A percentile compares a stretch with the other conserved stretches of the same genome.
phyloP scores from a whole-genome alignment of 208 protist genomes.

The Crithidia acanthocephali region DNA sequence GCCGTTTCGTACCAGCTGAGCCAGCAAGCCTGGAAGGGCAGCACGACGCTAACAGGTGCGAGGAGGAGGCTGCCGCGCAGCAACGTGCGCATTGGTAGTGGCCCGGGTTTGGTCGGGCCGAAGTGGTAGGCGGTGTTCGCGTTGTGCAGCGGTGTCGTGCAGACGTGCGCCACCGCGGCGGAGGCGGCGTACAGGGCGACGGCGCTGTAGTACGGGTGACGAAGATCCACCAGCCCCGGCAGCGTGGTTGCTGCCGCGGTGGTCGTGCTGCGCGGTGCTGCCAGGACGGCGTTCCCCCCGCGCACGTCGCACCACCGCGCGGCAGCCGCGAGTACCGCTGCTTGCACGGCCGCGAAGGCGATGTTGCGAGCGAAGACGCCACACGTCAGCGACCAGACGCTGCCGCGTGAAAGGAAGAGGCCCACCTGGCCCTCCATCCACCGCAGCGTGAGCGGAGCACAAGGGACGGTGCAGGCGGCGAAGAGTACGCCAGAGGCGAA shows the following conservation, averaged over 20 bases:
- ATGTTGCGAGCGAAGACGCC: slow-evolving; percentile 53
- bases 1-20: slow-evolving; percentile 79
- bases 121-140: slow-evolving; percentile 74
- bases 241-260: background rate
- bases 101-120: slow-evolving; percentile 47
- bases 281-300: slow-evolving; percentile 10
- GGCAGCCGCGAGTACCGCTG: slow-evolving; percentile 15
- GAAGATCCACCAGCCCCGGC: slow-evolving; percentile 46
- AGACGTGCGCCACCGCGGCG: slow-evolving; percentile 49
- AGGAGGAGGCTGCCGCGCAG: slow-evolving; percentile 41
- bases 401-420: slow-evolving; percentile 71
- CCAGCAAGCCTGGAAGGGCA: slow-evolving; percentile 73
- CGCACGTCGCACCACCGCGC: slow-evolving; percentile 8
- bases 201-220: slow-evolving; percentile 80
- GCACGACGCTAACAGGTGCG: slow-evolving; percentile 42
- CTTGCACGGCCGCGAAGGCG: slow-evolving; percentile 50
- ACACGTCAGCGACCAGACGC: slow-evolving; percentile 72
- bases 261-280: slow-evolving; percentile 2
- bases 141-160: slow-evolving; percentile 59
- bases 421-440: slow-evolving; percentile 77
- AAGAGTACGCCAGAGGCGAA: slow-evolving; percentile 63
- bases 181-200: slow-evolving; percentile 46
- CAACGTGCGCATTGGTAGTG: slow-evolving; percentile 42
- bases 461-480: slow-evolving; percentile 43
- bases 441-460: slow-evolving; percentile 66